Conservation (phyloP, 345 rosid genomes). For the Isatis tinctoria region DNA sequence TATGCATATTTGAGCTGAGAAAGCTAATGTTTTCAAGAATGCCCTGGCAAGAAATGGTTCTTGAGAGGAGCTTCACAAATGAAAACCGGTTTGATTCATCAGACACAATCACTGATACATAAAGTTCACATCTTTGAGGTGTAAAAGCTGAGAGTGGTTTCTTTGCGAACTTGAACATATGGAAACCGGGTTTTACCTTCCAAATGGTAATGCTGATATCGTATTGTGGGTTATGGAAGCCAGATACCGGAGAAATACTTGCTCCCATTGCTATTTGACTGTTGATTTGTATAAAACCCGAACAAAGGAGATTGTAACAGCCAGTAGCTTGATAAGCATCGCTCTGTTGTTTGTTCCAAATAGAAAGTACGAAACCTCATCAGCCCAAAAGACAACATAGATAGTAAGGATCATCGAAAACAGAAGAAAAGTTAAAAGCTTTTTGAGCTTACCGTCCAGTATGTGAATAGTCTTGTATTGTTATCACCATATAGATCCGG, state of each 20-base stretch:
- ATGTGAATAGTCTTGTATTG: slow-evolving; percentile 71
- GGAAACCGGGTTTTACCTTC: slow-evolving; percentile 43
- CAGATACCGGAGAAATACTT: slow-evolving; percentile 65
- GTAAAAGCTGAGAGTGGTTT: not conserved
- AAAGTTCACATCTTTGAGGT: not conserved
- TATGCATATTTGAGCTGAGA: too few relatives aligned
- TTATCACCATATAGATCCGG: slow-evolving; percentile 73
- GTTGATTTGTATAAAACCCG: slow-evolving; percentile 73
- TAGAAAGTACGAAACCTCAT: not conserved
- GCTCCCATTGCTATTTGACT: slow-evolving; percentile 81
- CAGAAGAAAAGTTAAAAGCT: not conserved
- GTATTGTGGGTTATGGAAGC: slow-evolving; percentile 47
- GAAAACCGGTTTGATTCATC: not conserved
- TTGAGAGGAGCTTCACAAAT: not conserved
- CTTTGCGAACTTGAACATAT: not conserved
- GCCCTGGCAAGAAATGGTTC: too few relatives aligned
- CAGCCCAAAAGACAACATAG: not conserved
- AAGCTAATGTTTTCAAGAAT: too few relatives aligned
- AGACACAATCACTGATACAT: not conserved
- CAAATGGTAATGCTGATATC: slow-evolving; percentile 67
- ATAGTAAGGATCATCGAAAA: not conserved
- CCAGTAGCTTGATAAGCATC: slow-evolving; percentile 84
- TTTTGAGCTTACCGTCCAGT: slow-evolving; percentile 62
- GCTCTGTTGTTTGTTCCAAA: slow-evolving; percentile 34
- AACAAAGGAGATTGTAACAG: slow-evolving; percentile 74